Evolutionary conservation across 768 basidiomycete species (phyloP).

Genomic region (Phanerochaete carnosa): DNA sequence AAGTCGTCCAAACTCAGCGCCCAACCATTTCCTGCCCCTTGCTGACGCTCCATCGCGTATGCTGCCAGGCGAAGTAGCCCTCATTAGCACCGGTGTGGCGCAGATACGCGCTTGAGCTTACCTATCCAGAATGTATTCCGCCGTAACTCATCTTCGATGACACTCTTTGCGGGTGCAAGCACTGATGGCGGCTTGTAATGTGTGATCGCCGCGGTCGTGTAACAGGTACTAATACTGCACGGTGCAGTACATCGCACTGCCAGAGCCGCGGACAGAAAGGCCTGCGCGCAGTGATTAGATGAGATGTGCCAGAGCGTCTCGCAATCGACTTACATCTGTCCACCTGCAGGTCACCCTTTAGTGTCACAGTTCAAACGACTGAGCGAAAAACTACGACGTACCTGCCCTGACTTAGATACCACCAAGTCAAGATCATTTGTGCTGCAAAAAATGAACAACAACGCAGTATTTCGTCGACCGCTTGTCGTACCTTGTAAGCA

Average conservation of each 20-base stretch:
- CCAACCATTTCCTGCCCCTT: slow-evolving; percentile 72
- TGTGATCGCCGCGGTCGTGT: slow-evolving; percentile 54
- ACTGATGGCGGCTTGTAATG: slow-evolving; percentile 55
- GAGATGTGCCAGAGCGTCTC: too few species aligned
- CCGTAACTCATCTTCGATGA: slow-evolving; percentile 65
- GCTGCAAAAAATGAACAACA: slow-evolving; percentile 36
- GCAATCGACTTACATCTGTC: slow-evolving; percentile 50
- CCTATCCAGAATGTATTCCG: slow-evolving; percentile 60
- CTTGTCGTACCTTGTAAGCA: slow-evolving; percentile 50
- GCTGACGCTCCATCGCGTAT: slow-evolving; percentile 37
- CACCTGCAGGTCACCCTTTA: slow-evolving; percentile 40
- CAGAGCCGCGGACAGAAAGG: slow-evolving; percentile 57
- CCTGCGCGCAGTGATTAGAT: not conserved
- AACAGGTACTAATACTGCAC: slow-evolving; percentile 60
- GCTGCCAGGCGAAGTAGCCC: not conserved
- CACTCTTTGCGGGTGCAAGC: slow-evolving; percentile 52
- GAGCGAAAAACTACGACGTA: slow-evolving; percentile 22
- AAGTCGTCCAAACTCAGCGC: slow-evolving; percentile 68
- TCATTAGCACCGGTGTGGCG: not conserved
- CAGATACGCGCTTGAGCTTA: not conserved
- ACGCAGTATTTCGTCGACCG: not conserved
- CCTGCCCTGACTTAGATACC: slow-evolving; percentile 71
- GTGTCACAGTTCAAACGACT: not conserved
- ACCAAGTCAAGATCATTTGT: slow-evolving; percentile 62
- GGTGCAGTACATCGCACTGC: slow-evolving; percentile 51